Conservation (phyloP, 2,329 filamentous ascomycete species). For the Aspergillus ochraceoroseus region DNA sequence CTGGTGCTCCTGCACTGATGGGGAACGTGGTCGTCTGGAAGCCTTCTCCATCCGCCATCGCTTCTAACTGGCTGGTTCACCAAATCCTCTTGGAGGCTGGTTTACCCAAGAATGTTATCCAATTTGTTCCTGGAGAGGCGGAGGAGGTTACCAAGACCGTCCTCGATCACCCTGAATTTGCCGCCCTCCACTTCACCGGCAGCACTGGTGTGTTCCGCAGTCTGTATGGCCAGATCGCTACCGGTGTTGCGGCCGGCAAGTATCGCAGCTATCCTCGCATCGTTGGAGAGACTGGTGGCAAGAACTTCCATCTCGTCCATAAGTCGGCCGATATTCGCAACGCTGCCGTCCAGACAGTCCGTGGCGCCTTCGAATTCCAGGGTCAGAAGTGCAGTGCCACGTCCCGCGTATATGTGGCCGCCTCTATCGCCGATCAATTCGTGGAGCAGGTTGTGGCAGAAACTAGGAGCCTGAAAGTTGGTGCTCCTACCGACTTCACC, state of each 20-base stretch:
- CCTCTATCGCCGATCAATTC: conserved; percentile 69
- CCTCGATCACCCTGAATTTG: conserved; percentile 72
- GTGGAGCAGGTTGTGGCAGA: conserved; percentile 63
- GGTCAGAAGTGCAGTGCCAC: conserved; percentile 89
- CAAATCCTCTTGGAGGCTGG: conserved; percentile 87
- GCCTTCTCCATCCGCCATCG: conserved; percentile 81
- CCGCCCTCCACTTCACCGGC: conserved; percentile 91
- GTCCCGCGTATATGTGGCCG: conserved; percentile 71
- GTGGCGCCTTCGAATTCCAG: conserved; percentile 85
- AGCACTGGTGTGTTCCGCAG: conserved; percentile 86
- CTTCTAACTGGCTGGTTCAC: conserved; percentile 87
- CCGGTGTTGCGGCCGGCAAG: conserved; percentile 71
- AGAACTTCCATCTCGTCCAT: conserved; percentile 89
- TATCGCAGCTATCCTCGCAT: conserved; percentile 84
- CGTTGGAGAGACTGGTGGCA: conserved; percentile 85
- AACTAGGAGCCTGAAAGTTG: conserved; percentile 65
- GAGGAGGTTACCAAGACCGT: conserved; percentile 75
- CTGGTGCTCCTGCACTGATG: conserved; percentile 76
- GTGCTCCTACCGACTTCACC: conserved; percentile 62
- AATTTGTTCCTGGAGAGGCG: conserved; percentile 87
- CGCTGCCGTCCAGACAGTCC: conserved; percentile 74
- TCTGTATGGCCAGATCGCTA: conserved; percentile 80
- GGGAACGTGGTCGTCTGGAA: conserved; percentile 97
- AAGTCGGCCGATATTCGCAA: conserved; percentile 70
- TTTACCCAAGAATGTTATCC: conserved; percentile 81